phyloP scores from a whole-genome alignment of 1,139 yeast species.

The Diutina scorzettiae region DNA sequence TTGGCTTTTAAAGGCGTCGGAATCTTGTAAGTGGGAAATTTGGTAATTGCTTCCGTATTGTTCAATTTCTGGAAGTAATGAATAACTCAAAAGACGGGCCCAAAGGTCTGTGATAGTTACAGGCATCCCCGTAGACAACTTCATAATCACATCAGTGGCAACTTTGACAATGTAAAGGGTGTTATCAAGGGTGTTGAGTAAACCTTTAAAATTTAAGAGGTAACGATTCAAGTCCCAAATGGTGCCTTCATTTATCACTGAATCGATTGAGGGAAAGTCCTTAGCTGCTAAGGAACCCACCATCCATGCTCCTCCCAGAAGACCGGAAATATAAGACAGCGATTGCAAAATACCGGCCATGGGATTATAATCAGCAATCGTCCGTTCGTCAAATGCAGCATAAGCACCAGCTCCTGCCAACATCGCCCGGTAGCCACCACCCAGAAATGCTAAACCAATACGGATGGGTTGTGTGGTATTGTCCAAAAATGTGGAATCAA shows the following conservation, averaged over 20 bases:
- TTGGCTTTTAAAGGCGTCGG: constrained; percentile 10
- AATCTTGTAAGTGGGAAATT: background rate
- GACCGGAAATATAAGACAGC: constrained; percentile 62
- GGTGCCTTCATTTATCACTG: background rate
- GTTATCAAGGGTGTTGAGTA: background rate
- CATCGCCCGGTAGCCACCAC: constrained; percentile 39
- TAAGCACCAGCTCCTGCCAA: constrained; percentile 31
- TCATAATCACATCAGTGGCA: background rate
- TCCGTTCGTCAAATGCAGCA: constrained; percentile 25
- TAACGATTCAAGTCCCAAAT: constrained; percentile 5
- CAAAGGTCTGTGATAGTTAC: constrained; percentile 46
- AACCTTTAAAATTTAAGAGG: background rate
- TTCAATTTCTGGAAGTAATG: constrained; percentile 44
- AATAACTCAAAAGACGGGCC: constrained; percentile 63
- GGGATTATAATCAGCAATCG: constrained; percentile 25
- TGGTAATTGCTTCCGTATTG: constrained; percentile 12
- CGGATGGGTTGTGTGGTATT: constrained; percentile 18
- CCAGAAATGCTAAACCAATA: constrained; percentile 32
- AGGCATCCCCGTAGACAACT: background rate
- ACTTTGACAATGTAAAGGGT: background rate
- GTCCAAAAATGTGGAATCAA: constrained; percentile 19
- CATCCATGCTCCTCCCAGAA: constrained; percentile 85
- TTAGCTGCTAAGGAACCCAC: constrained; percentile 68
- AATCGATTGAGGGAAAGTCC: constrained; percentile 25
- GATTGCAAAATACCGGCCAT: constrained; percentile 71